Evolutionary conservation across 345 rosid species (phyloP).

Genomic region (Eucalyptus curtisii): DNA sequence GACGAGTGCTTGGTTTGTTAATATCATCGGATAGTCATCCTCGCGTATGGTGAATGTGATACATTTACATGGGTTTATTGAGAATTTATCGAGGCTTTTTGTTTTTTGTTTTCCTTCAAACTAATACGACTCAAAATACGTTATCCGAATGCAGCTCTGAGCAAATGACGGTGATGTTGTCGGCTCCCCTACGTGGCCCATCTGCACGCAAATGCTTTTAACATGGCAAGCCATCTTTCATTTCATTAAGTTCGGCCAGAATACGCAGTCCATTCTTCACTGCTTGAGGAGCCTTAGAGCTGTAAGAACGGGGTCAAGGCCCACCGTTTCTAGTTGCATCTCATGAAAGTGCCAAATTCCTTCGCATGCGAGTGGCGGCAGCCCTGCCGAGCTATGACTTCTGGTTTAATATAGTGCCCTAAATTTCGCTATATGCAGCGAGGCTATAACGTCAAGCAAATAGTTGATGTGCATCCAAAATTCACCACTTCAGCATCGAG

Average conservation of each 20-base stretch:
- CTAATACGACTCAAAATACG: not conserved
- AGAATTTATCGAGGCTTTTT: not conserved
- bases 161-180: not conserved
- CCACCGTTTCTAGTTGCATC: not conserved
- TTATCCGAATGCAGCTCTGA: not conserved
- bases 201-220: not conserved
- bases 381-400: not conserved
- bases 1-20: not conserved
- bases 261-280: not conserved
- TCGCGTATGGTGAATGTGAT: too few species aligned
- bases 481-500: not conserved
- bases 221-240: not conserved
- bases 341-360: too few species aligned
- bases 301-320: not conserved
- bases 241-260: not conserved
- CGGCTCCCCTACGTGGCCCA: not conserved
- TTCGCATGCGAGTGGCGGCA: too few species aligned
- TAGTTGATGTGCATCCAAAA: not conserved
- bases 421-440: not conserved
- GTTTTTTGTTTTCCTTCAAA: not conserved
- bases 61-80: too few species aligned
- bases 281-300: not conserved
- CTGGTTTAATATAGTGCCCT: not conserved
- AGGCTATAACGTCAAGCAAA: not conserved
- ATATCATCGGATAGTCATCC: too few species aligned